phyloP scores from a whole-genome alignment of 164 flowering plant genomes.

The Tetracentron sinense region DNA sequence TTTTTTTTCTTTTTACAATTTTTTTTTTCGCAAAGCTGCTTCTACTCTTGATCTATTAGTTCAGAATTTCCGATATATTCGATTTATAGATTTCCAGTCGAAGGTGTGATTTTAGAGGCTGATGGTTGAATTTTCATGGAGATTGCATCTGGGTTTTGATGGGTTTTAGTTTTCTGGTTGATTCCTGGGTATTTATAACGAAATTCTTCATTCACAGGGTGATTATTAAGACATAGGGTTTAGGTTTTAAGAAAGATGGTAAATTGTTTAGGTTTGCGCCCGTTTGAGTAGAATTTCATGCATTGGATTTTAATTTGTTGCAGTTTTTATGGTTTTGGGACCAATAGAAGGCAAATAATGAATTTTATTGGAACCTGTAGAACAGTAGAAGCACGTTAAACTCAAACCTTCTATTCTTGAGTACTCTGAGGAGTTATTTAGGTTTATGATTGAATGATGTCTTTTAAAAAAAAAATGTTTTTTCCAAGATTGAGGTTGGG shows the following conservation, averaged over 20 bases:
- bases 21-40: too few relatives aligned
- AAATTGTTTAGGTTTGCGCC: neutral
- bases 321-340: constrained; percentile 77
- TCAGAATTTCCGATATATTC: too few relatives aligned
- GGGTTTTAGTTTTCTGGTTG: neutral
- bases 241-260: constrained; percentile 1
- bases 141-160: neutral
- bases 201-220: neutral
- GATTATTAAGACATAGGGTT: neutral
- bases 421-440: constrained; percentile 79
- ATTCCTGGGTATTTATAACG: neutral
- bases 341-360: constrained; percentile 81
- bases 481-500: neutral
- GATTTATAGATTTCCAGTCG: too few relatives aligned
- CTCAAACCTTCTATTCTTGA: constrained; percentile 90
- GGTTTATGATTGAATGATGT: neutral
- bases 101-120: too few relatives aligned
- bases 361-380: constrained; percentile 87
- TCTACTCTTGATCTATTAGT: too few relatives aligned
- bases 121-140: too few relatives aligned
- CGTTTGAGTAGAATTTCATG: neutral
- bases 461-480: too few relatives aligned
- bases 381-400: constrained; percentile 96
- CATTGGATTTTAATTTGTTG: constrained; percentile 8
- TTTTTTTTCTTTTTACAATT: too few relatives aligned